Base-by-base conservation (phyloP, 495 filamentous ascomycete genomes). In the Pyrenula aspistea region DNA sequence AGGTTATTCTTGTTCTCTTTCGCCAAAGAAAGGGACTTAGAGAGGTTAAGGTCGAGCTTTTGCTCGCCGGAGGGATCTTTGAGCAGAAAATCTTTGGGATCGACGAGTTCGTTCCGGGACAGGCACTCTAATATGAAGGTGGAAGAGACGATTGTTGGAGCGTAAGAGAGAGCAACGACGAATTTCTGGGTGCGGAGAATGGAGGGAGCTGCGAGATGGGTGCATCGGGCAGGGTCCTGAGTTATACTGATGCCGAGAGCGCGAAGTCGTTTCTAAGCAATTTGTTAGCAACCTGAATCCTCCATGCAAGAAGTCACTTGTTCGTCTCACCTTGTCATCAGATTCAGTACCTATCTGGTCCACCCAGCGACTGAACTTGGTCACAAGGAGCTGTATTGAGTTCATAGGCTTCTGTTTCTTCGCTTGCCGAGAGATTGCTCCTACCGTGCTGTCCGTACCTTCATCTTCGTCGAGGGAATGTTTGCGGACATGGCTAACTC, bases 171-270 rank as follows among this genome's bases (percentile, higher is more conserved):
- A 25, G 89, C 88, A 52, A 82, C 82, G 49, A 96, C 84, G 64
- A 99, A 99, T 62, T 99, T 99, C 56, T 86, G 81, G 0, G 93
- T 99, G 36, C 92, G 83, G 15, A 95, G 78, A 59, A 97, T 81
- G 8, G 79, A 74, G 0, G 93, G 93, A 1, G 93, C 92, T 12
- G 90, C 90, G 12, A 99, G 80, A 67, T 96, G 86, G 56, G 88
- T 86, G 69, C 85, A 93, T 49, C 77, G 75, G n/a, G 74, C 73
- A 10, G 81, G 80, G 59, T 95, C 86, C 62, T 83, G 76, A 22
- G 88, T 83, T 0, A 95, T 79, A 62, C 83, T 73, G 55, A 99
- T 87, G 24, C 94, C 94, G 20, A 97, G 72, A 2, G 85, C 80
- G 61, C 91, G 85, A 54, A 98, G 77, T 69, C 87, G 85, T 70